A percentile compares a stretch with the other conserved stretches of the same genome.
phyloP scores from a whole-genome alignment of 1,284 basidiomycete genomes.

The Gymnopus androsaceus region DNA sequence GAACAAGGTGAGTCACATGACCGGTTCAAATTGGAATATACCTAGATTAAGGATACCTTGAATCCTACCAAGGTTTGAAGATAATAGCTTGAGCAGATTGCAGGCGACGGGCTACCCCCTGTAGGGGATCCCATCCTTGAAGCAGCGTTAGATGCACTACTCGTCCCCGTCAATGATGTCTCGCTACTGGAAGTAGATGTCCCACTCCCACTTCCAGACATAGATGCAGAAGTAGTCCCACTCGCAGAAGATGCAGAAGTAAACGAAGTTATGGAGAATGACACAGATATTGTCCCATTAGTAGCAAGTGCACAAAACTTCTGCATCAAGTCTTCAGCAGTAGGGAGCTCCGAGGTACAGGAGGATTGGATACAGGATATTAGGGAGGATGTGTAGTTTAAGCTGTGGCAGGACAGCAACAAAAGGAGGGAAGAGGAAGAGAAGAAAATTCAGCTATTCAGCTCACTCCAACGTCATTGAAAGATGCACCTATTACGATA shows the following conservation, averaged over 20 bases:
- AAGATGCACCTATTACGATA: constrained; percentile 40
- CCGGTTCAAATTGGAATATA: too few species aligned
- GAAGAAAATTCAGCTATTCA: not conserved
- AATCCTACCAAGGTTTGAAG: too few species aligned
- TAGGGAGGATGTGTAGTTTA: constrained; percentile 19
- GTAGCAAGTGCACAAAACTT: constrained; percentile 42
- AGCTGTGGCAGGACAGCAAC: not conserved
- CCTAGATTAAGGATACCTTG: too few species aligned
- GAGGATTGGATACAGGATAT: constrained; percentile 30
- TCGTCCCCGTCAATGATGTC: not conserved
- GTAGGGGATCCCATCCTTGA: not conserved
- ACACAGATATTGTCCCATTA: constrained; percentile 32
- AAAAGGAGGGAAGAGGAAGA: not conserved
- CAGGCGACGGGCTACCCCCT: too few species aligned
- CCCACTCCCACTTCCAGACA: not conserved
- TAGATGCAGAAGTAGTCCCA: constrained; percentile 4
- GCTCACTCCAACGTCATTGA: too few species aligned
- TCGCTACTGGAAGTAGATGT: not conserved
- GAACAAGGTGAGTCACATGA: too few species aligned
- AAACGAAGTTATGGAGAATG: constrained; percentile 32
- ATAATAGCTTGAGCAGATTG: too few species aligned
- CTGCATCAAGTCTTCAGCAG: constrained; percentile 40
- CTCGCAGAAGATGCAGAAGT: constrained; percentile 20
- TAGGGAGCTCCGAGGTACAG: constrained; percentile 34
- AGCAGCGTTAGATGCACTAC: constrained; percentile 3